These are phyloP conservation scores for Conringia planisiliqua DNA, from an alignment of 345 rosid genomes.

Conservation along the genomic window DNA sequence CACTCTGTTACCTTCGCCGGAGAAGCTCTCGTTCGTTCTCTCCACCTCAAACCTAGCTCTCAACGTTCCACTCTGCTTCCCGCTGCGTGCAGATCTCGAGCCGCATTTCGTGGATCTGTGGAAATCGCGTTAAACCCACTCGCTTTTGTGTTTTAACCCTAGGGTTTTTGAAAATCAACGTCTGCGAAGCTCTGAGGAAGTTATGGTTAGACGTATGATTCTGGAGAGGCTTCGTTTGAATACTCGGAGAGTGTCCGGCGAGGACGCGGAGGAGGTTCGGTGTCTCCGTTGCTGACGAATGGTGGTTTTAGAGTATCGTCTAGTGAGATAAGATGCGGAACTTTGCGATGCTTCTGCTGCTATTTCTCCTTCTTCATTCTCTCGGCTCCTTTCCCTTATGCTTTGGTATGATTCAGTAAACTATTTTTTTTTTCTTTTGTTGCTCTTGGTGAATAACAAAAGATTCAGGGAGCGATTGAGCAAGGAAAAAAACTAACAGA, in stretches of 20 bases:
- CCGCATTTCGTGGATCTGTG: conserved; percentile 76
- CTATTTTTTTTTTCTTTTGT: neutral
- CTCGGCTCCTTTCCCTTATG: conserved; percentile 39
- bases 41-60: neutral
- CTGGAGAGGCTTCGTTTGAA: conserved; percentile 13
- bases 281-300: conserved; percentile 39
- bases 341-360: conserved; percentile 37
- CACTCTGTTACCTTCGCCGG: conserved; percentile 29
- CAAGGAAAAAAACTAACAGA: neutral
- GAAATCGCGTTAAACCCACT: conserved; percentile 29
- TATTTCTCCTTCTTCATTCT: conserved; percentile 43
- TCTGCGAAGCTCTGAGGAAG: conserved; percentile 35
- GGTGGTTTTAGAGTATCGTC: conserved; percentile 40
- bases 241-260: conserved; percentile 25
- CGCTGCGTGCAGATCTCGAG: conserved; percentile 31
- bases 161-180: conserved; percentile 44
- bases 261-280: conserved; percentile 15
- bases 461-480: neutral
- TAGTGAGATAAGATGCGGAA: conserved; percentile 47
- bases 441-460: neutral
- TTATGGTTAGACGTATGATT: conserved; percentile 15
- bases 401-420: conserved; percentile 23
- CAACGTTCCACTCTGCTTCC: conserved; percentile 2
- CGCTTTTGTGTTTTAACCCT: conserved; percentile 30
- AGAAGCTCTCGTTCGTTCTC: conserved; percentile 26